Base-by-base conservation (phyloP, 352 stramenopile genomes). In the Globisporangium perplexum region DNA sequence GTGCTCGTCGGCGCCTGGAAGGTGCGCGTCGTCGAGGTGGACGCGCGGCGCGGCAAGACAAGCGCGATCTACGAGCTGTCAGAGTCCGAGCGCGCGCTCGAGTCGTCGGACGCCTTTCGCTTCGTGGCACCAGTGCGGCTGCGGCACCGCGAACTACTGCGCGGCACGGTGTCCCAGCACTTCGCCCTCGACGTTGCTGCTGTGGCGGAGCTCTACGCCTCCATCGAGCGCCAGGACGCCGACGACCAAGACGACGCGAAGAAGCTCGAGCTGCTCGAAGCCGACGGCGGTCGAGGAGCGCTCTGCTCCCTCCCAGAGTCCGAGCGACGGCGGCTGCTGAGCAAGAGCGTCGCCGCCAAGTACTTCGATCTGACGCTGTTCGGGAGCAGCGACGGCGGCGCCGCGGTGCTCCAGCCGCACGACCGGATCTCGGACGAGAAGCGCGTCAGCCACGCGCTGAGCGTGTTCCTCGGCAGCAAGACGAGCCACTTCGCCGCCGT, bases 51-150 rank as follows among this genome's bases (percentile, higher is more conserved):
- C 18, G 77, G 75, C 0, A 77, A 82, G 50, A 79, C 66, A 4
- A 82, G 69, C 4, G 50, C 74, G 0, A 59, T 93, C 23, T 83
- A 75, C 52, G 79, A 93, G 0, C 70, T 78, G 8, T 73, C 68
- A 0, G 82, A 89, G 45, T 35, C 41, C 3, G 68, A 86, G 23
- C 49, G 62, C 7, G 44, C 50, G 15, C 30, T 57, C 15, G 58
- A 61, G 4, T 38, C 15, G 0, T 71, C 65, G 1, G 48, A 50
- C 30, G 31, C 64, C 6, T 60, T 77, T 17, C 47, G 55, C 12
- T 63, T 69, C 2, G 61, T 71, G 0, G 53, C 71, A 15, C 69
- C 78, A 3, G 52, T 90, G 5, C 59, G 62, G 20, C 71, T 83
- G 28, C 70, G 74, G 1, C 54, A 48, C 23, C 60, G 57, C 17